Conservation (phyloP, 116 monocot genomes). For the Cymodocea nodosa region DNA sequence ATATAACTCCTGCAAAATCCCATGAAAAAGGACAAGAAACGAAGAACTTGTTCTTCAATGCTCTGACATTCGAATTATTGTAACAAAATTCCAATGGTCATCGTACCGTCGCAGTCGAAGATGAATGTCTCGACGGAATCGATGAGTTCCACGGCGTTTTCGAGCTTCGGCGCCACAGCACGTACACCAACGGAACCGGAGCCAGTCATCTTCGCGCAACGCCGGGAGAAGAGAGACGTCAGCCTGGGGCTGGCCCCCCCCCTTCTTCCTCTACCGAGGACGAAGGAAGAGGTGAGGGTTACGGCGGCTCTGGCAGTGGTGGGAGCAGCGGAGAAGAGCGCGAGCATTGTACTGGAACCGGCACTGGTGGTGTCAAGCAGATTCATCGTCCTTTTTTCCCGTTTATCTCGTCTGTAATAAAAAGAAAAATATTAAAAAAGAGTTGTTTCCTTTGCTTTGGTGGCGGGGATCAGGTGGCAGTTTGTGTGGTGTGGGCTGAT, state of each 20-base stretch:
- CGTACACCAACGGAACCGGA: neutral
- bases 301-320: neutral
- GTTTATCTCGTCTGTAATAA: too few relatives aligned
- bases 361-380: too few relatives aligned
- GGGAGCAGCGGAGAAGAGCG: neutral
- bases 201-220: neutral
- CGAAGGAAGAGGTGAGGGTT: neutral
- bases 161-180: slow-evolving; percentile 32
- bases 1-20: slow-evolving; percentile 63
- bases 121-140: slow-evolving; percentile 95
- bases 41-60: neutral
- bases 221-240: neutral
- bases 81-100: too few relatives aligned
- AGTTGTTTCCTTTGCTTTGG: too few relatives aligned
- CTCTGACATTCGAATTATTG: neutral
- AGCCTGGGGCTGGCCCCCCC: too few relatives aligned
- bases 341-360: too few relatives aligned
- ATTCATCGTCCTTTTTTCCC: too few relatives aligned
- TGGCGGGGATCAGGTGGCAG: too few relatives aligned
- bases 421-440: too few relatives aligned
- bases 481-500: too few relatives aligned
- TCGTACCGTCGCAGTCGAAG: slow-evolving; percentile 77
- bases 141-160: slow-evolving; percentile 60
- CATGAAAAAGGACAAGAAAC: neutral
- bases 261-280: neutral